phyloP scores from a whole-genome alignment of 164 flowering plant genomes.

The Akebia trifoliata region DNA sequence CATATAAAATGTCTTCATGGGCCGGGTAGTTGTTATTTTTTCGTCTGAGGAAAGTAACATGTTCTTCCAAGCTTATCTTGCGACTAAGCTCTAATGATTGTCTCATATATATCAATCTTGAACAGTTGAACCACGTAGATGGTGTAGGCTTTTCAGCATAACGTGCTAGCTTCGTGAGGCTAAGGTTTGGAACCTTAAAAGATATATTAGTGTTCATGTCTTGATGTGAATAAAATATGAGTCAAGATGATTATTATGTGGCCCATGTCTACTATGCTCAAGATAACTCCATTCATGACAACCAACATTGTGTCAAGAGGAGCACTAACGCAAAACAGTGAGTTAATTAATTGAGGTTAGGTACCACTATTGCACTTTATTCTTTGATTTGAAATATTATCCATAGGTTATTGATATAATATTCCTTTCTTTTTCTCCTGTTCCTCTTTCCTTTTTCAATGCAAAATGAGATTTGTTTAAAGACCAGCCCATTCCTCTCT shows the following conservation, averaged over 20 bases:
- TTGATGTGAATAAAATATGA: constrained; percentile 4
- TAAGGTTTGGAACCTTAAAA: too few species aligned
- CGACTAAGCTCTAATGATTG: too few species aligned
- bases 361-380: constrained; percentile 8
- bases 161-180: constrained; percentile 6
- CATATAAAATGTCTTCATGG: too few species aligned
- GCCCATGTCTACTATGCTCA: constrained; percentile 11
- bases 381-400: too few species aligned
- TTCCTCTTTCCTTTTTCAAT: too few species aligned
- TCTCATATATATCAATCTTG: constrained; percentile 3
- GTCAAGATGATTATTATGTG: constrained; percentile 5
- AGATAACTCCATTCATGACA: constrained; percentile 9
- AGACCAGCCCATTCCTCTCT: too few species aligned
- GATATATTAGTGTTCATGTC: background rate
- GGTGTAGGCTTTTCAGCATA: background rate
- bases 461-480: too few species aligned
- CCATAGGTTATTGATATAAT: too few species aligned
- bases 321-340: background rate
- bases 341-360: constrained; percentile 8
- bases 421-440: too few species aligned
- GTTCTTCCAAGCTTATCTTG: too few species aligned
- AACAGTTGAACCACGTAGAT: constrained; percentile 3
- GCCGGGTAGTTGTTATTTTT: too few species aligned
- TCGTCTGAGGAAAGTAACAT: too few species aligned
- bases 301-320: background rate